A percentile compares a stretch with the other conserved stretches of the same genome.
Evolutionary conservation across 495 filamentous ascomycete species (phyloP).

Genomic region (Hyaloscypha bicolor): DNA sequence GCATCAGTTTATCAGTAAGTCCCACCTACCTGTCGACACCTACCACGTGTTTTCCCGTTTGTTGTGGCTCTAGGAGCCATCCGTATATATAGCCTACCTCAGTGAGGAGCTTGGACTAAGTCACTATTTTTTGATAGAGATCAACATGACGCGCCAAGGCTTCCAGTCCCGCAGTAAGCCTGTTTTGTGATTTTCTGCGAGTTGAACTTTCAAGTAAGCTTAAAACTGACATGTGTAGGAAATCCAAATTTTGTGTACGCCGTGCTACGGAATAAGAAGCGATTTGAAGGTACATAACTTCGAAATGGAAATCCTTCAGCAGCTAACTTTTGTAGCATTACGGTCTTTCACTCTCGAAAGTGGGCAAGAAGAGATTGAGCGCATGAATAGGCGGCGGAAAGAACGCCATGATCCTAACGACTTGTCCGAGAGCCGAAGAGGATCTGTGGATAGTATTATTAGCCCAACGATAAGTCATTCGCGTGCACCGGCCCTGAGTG

Average conservation of each 20-base stretch:
- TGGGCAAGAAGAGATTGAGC: constrained; percentile 90
- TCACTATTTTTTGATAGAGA: constrained; percentile 7
- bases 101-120: constrained; percentile 7
- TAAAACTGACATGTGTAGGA: constrained; percentile 46
- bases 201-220: background rate
- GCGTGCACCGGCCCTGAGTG: constrained; percentile 62
- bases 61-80: background rate
- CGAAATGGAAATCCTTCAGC: background rate
- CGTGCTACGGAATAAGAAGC: constrained; percentile 75
- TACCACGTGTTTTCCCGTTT: background rate
- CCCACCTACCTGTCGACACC: constrained; percentile 1
- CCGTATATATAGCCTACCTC: constrained; percentile 2
- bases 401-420: constrained; percentile 54
- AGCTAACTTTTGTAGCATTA: constrained; percentile 51
- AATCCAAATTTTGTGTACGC: constrained; percentile 85
- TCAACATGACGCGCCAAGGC: constrained; percentile 22
- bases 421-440: constrained; percentile 49
- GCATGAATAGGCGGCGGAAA: constrained; percentile 73
- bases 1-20: constrained; percentile 81
- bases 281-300: constrained; percentile 62
- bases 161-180: constrained; percentile 24
- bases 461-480: constrained; percentile 59
- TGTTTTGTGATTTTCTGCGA: background rate
- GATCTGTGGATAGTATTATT: constrained; percentile 72
- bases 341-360: constrained; percentile 94